Evolutionary conservation across 495 filamentous ascomycete species (phyloP).

Genomic region (Hyaloscypha hepaticicola): DNA sequence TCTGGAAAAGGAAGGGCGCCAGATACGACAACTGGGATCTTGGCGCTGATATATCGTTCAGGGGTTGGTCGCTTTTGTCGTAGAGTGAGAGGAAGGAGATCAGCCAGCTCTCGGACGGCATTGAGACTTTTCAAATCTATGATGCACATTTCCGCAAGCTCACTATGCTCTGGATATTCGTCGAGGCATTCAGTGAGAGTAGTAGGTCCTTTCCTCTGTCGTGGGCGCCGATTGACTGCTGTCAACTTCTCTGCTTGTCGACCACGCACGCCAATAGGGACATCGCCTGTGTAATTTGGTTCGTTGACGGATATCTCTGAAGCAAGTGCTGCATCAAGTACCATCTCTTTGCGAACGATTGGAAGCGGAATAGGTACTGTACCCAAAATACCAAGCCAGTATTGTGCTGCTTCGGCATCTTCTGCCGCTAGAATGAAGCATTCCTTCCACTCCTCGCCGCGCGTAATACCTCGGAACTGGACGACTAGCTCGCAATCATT

Average conservation of each 20-base stretch:
- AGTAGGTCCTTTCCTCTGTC: not conserved
- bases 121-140: conserved; percentile 22
- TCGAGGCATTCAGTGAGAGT: conserved; percentile 3
- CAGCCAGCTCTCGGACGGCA: conserved; percentile 23
- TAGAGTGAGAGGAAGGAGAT: not conserved
- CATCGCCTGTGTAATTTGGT: conserved; percentile 1
- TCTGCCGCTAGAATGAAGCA: conserved; percentile 68
- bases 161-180: conserved; percentile 11
- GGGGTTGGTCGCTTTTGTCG: not conserved
- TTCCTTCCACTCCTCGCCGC: conserved; percentile 73
- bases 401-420: conserved; percentile 69
- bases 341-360: not conserved
- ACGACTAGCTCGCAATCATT: conserved; percentile 67
- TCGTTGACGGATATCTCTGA: not conserved
- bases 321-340: not conserved
- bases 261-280: conserved; percentile 29
- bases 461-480: conserved; percentile 73
- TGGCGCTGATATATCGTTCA: not conserved
- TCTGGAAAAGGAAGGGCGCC: not conserved
- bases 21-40: not conserved
- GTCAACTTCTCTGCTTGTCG: conserved; percentile 14
- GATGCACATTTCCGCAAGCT: conserved; percentile 8
- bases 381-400: conserved; percentile 88
- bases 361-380: conserved; percentile 8
- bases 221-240: not conserved